phyloP scores from a whole-genome alignment of 352 stramenopile genomes.

The Halophytophthora batemanensis region DNA sequence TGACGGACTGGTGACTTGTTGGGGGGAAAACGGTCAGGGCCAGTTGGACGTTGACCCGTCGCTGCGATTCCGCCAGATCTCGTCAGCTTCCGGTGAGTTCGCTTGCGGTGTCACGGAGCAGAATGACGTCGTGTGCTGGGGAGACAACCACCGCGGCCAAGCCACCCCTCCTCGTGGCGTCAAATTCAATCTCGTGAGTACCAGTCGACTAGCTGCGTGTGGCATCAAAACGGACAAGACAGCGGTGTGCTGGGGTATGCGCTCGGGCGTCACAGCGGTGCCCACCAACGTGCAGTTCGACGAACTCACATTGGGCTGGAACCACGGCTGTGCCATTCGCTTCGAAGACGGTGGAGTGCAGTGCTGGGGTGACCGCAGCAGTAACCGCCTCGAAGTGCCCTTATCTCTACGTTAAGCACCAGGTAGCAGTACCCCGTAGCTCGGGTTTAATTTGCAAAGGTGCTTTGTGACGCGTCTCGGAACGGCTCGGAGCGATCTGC shows the following conservation, averaged over 20 bases:
- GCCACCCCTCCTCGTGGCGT: constrained; percentile 33
- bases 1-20: constrained; percentile 54
- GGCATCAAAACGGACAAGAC: constrained; percentile 60
- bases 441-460: neutral
- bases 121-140: constrained; percentile 64
- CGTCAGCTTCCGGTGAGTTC: constrained; percentile 58
- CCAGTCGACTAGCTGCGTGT: constrained; percentile 59
- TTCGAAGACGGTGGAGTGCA: constrained; percentile 58
- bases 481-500: constrained; percentile 40
- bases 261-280: constrained; percentile 52
- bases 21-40: constrained; percentile 69
- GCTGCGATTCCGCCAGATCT: constrained; percentile 60
- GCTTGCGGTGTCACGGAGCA: constrained; percentile 57
- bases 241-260: constrained; percentile 68
- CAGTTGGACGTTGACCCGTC: constrained; percentile 40
- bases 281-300: constrained; percentile 57
- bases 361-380: constrained; percentile 60
- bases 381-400: constrained; percentile 47
- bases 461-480: constrained; percentile 23
- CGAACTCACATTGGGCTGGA: constrained; percentile 67
- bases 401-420: constrained; percentile 20
- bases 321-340: constrained; percentile 69
- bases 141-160: constrained; percentile 70
- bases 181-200: constrained; percentile 67
- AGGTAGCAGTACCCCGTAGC: neutral